A percentile compares a stretch with the other conserved stretches of the same genome.
These are phyloP conservation scores for Xerocomellus chrysenteron DNA, from an alignment of 768 basidiomycete genomes.

Conservation along the genomic window DNA sequence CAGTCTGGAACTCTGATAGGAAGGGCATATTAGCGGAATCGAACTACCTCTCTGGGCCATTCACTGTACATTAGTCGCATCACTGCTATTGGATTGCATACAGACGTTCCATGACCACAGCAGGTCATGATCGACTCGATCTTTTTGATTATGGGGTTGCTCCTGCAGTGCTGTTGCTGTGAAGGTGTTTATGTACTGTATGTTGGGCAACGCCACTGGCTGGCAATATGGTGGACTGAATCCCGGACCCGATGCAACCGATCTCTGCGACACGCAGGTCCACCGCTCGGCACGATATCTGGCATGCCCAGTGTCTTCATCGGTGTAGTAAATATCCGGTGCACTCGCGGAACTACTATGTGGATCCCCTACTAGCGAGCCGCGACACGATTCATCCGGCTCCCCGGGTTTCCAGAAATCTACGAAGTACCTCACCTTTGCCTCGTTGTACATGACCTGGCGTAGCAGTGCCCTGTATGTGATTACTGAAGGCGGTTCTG, in stretches of 20 bases:
- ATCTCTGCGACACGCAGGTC: not conserved
- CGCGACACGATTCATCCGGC: not conserved
- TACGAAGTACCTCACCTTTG: slow-evolving; percentile 17
- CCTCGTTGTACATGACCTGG: slow-evolving; percentile 19
- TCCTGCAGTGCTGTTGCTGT: too few relatives aligned
- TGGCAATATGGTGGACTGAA: too few relatives aligned
- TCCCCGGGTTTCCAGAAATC: slow-evolving; percentile 2
- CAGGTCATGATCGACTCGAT: not conserved
- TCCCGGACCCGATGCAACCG: not conserved
- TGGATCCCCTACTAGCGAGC: not conserved
- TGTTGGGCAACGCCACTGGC: not conserved
- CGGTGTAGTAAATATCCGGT: not conserved
- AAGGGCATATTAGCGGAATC: slow-evolving; percentile 13
- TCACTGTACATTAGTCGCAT: slow-evolving; percentile 28
- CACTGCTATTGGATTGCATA: slow-evolving; percentile 7
- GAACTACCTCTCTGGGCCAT: not conserved
- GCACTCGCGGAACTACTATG: not conserved
- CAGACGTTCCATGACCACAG: not conserved
- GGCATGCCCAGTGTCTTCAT: not conserved
- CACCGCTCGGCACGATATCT: not conserved
- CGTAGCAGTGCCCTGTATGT: slow-evolving; percentile 9
- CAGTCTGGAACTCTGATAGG: slow-evolving; percentile 26
- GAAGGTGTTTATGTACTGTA: too few relatives aligned
- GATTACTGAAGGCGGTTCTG: slow-evolving; percentile 12
- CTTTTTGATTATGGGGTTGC: not conserved